Conservation (phyloP, 75 land plant genomes). For the Sequoia sempervirens region DNA sequence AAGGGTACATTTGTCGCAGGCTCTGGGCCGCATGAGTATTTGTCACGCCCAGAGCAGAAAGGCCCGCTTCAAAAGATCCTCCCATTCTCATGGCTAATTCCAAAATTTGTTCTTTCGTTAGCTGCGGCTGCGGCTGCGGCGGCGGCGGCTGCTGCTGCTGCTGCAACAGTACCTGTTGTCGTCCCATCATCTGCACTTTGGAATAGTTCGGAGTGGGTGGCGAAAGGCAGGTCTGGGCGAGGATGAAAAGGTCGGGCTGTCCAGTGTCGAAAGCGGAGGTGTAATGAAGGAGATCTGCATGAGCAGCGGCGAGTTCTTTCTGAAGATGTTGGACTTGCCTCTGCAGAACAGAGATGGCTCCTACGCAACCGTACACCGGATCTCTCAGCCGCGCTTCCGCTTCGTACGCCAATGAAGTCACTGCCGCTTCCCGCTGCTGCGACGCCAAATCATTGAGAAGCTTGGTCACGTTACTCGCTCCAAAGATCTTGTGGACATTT, state of each 20-base stretch:
- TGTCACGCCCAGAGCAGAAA: neutral
- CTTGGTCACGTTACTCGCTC: conserved; percentile 59
- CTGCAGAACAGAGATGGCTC: conserved; percentile 50
- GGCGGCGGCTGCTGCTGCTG: too few relatives aligned
- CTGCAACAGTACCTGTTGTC: neutral
- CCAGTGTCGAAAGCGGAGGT: neutral
- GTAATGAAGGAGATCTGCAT: neutral
- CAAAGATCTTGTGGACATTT: conserved; percentile 59
- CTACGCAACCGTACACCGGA: conserved; percentile 68
- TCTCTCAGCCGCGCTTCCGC: conserved; percentile 57
- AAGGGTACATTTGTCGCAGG: neutral
- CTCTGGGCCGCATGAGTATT: neutral
- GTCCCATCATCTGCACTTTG: too few relatives aligned
- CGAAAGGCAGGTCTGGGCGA: neutral
- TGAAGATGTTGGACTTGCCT: conserved; percentile 47
- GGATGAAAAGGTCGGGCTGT: neutral
- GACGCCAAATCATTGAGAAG: conserved; percentile 47
- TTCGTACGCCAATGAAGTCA: conserved; percentile 57
- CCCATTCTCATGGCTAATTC: conserved; percentile 8
- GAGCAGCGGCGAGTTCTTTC: conserved; percentile 42
- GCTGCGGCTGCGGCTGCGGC: neutral
- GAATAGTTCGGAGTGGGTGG: neutral
- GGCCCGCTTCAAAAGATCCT: neutral
- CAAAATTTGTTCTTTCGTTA: neutral
- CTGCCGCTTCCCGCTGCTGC: conserved; percentile 51